Evolutionary conservation across 2,329 filamentous ascomycete genomes (phyloP).

Genomic region (Rutstroemia sp.): DNA sequence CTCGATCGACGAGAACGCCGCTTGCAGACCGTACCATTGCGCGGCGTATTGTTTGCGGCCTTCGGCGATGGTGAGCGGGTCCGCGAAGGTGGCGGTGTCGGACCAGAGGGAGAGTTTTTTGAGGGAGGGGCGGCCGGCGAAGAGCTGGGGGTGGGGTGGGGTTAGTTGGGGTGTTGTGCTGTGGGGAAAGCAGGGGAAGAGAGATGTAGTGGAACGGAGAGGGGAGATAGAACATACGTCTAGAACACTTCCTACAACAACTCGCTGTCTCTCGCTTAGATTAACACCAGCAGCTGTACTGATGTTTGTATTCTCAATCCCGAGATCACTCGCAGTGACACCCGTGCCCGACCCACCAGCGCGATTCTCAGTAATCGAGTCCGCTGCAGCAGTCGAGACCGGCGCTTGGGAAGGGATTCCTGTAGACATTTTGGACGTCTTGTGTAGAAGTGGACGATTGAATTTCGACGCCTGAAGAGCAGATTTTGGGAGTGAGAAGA

Average conservation of each 20-base stretch:
- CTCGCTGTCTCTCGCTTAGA: constrained; percentile 42
- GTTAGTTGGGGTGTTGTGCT: neutral
- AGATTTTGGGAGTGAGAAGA: neutral
- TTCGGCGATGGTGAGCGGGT: constrained; percentile 49
- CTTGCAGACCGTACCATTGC: constrained; percentile 51
- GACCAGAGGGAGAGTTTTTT: constrained; percentile 53
- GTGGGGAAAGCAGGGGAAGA: neutral
- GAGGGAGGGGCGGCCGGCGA: constrained; percentile 51
- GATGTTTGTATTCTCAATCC: constrained; percentile 48
- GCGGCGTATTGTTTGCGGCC: constrained; percentile 44
- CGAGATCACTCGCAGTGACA: constrained; percentile 14
- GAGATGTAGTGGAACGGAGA: neutral
- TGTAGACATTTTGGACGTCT: neutral
- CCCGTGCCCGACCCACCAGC: neutral
- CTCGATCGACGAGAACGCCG: constrained; percentile 50
- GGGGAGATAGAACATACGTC: constrained; percentile 34
- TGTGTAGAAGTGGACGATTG: neutral
- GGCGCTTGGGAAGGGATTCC: neutral
- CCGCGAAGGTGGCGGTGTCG: constrained; percentile 48
- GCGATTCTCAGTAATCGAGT: neutral
- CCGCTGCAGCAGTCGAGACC: neutral
- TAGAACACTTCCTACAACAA: constrained; percentile 49
- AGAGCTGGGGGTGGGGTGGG: constrained; percentile 35
- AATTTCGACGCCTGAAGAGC: neutral
- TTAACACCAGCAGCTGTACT: constrained; percentile 43